Evolutionary conservation across 2,329 filamentous ascomycete species (phyloP).

Genomic region (Cyanodermella asteris): DNA sequence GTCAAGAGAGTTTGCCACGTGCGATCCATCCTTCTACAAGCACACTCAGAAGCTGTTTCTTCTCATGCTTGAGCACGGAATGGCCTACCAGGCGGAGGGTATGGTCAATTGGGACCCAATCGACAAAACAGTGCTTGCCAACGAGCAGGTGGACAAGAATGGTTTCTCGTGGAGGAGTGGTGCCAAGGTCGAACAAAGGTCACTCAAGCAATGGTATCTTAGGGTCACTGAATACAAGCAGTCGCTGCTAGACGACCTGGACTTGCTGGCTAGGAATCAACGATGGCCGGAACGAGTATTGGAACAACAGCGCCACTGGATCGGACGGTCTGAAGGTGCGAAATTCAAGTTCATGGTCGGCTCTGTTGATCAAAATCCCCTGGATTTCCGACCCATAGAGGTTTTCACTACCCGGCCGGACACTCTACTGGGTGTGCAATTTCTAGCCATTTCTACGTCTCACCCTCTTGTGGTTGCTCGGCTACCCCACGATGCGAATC

Average conservation of each 20-base stretch:
- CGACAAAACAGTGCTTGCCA: conserved; percentile 73
- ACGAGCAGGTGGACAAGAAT: conserved; percentile 78
- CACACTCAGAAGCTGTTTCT: conserved; percentile 77
- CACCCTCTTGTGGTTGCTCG: conserved; percentile 46
- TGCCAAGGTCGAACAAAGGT: conserved; percentile 58
- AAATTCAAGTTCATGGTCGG: conserved; percentile 46
- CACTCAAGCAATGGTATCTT: conserved; percentile 76
- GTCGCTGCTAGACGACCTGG: conserved; percentile 46
- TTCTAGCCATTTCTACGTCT: conserved; percentile 52
- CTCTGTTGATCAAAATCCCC: conserved; percentile 15
- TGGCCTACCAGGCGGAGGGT: conserved; percentile 67
- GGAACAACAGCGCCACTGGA: conserved; percentile 70
- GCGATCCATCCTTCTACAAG: conserved; percentile 67
- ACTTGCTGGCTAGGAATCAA: conserved; percentile 37
- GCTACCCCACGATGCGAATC: conserved; percentile 34
- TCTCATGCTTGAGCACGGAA: conserved; percentile 46
- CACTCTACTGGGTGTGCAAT: conserved; percentile 72
- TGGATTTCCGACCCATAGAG: conserved; percentile 28
- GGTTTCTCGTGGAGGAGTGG: conserved; percentile 75
- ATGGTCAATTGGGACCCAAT: conserved; percentile 80
- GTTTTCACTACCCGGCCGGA: conserved; percentile 73
- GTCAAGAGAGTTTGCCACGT: conserved; percentile 62
- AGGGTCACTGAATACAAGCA: conserved; percentile 63
- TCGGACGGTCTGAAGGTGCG: conserved; percentile 57
- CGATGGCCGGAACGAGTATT: conserved; percentile 69